phyloP scores from a whole-genome alignment of 345 rosid species.

The Gossypium bickii region DNA sequence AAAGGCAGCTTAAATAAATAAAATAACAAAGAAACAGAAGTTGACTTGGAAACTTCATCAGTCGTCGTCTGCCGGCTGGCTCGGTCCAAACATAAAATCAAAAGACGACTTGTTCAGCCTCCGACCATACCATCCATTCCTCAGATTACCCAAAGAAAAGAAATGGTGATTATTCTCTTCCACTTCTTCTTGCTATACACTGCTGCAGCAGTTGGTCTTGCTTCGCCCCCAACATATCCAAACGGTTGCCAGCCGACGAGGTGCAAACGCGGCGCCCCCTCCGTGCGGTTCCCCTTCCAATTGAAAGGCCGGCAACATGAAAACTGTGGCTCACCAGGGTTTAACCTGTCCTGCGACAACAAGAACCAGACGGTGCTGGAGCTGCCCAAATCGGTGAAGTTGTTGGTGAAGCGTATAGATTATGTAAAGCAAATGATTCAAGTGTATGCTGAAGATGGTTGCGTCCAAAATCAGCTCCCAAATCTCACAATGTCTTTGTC shows the following conservation, averaged over 20 bases:
- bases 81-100: background rate
- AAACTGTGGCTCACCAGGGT: background rate
- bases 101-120: background rate
- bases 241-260: background rate
- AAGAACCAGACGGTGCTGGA: background rate
- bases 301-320: background rate
- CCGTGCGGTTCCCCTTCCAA: background rate
- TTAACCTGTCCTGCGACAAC: constrained; percentile 5
- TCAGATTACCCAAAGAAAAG: background rate
- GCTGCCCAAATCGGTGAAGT: background rate
- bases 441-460: background rate
- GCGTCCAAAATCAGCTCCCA: constrained; percentile 6
- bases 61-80: background rate
- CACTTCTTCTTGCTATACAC: background rate
- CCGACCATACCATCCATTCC: too few relatives aligned
- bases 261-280: background rate
- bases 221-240: background rate
- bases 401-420: constrained; percentile 10
- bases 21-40: background rate
- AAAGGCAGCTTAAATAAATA: background rate
- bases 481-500: background rate
- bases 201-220: background rate
- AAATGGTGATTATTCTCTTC: background rate
- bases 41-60: background rate
- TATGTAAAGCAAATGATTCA: background rate